These are phyloP conservation scores for Hydrangea macrophylla DNA, from an alignment of 148 eudicot genomes.

Conservation along the genomic window DNA sequence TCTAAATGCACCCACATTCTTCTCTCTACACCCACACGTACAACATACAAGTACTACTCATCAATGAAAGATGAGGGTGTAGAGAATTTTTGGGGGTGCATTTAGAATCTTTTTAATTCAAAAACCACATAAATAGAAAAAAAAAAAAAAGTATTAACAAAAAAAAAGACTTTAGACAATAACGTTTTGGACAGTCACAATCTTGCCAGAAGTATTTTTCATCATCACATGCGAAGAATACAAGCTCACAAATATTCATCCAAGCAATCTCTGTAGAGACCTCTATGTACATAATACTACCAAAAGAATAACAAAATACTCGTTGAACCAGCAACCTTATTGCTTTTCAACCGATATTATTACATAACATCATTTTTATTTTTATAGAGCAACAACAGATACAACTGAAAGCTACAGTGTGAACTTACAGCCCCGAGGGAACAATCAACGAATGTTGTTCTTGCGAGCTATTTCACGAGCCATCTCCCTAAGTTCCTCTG, in stretches of 20 bases:
- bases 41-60: too few relatives aligned
- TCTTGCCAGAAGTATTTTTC: too few relatives aligned
- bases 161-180: too few relatives aligned
- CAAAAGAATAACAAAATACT: background rate
- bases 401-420: background rate
- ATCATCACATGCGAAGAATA: too few relatives aligned
- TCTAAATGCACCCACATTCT: too few relatives aligned
- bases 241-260: background rate
- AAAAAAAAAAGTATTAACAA: too few relatives aligned
- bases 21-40: too few relatives aligned
- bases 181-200: too few relatives aligned
- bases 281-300: background rate
- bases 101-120: too few relatives aligned
- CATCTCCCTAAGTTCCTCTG: slow-evolving; percentile 92
- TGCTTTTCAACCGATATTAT: background rate
- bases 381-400: background rate
- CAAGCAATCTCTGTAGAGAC: background rate
- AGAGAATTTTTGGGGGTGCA: too few relatives aligned
- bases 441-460: slow-evolving; percentile 36
- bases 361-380: background rate
- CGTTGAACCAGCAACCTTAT: background rate
- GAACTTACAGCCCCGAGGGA: background rate
- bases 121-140: too few relatives aligned
- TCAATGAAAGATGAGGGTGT: too few relatives aligned
- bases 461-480: slow-evolving; percentile 85